Evolutionary conservation across 2,329 filamentous ascomycete species (phyloP).

Genomic region (Pestalotiopsis sp.): DNA sequence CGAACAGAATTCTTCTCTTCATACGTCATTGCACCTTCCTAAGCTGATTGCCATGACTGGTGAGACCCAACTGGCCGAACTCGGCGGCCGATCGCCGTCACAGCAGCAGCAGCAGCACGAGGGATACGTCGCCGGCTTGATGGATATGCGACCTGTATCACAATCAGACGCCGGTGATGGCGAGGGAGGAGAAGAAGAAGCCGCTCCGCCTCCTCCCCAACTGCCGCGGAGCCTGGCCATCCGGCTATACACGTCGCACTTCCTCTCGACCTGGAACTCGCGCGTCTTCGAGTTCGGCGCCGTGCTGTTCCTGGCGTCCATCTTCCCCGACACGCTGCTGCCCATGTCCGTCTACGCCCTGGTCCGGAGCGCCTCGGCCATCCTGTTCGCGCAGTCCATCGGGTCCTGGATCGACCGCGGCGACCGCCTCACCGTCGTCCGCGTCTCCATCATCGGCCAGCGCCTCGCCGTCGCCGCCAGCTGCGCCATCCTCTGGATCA

Average conservation of each 20-base stretch:
- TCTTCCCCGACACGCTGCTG: slow-evolving; percentile 62
- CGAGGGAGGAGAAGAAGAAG: neutral
- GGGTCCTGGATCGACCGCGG: slow-evolving; percentile 61
- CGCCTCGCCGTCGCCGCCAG: slow-evolving; percentile 47
- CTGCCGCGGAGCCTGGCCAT: neutral
- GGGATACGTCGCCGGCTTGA: neutral
- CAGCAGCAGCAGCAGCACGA: neutral
- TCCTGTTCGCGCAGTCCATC: slow-evolving; percentile 59
- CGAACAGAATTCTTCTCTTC: too few relatives aligned
- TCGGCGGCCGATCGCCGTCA: neutral
- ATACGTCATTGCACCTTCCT: neutral
- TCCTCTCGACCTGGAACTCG: slow-evolving; percentile 66
- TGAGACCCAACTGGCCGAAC: neutral
- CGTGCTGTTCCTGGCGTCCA: slow-evolving; percentile 58
- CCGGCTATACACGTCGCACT: slow-evolving; percentile 60
- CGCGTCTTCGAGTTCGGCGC: slow-evolving; percentile 66
- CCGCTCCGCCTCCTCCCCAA: neutral
- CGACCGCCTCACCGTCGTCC: slow-evolving; percentile 51
- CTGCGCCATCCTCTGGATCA: slow-evolving; percentile 46
- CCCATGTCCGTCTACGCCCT: slow-evolving; percentile 73
- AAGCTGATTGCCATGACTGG: neutral
- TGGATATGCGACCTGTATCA: neutral
- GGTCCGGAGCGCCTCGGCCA: slow-evolving; percentile 57
- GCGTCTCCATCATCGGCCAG: slow-evolving; percentile 50
- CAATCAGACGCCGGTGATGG: neutral